Evolutionary conservation across 1,284 basidiomycete genomes (phyloP).

Genomic region (Trichosporon coremiiforme): DNA sequence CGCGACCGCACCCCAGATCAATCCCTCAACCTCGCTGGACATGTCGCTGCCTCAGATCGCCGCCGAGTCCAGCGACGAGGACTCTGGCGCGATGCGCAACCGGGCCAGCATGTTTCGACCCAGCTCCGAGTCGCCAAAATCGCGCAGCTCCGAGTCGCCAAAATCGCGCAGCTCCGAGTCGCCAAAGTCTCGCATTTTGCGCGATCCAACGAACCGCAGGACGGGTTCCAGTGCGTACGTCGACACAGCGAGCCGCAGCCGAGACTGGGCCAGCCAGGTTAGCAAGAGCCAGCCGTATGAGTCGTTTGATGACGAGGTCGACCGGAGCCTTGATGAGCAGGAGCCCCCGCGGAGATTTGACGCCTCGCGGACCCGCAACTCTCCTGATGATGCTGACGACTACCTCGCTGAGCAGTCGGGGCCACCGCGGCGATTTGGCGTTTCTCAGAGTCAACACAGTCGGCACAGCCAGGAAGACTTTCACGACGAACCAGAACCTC

Average conservation of each 20-base stretch:
- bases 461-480: background rate
- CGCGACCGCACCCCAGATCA: conserved; percentile 6
- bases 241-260: conserved; percentile 3
- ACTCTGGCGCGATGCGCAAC: conserved; percentile 1
- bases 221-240: background rate
- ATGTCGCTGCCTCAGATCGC: conserved; percentile 41
- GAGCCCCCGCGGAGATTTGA: background rate
- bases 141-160: conserved; percentile 26
- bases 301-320: conserved; percentile 15
- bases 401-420: background rate
- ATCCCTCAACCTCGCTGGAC: conserved; percentile 10
- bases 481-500: background rate
- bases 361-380: background rate
- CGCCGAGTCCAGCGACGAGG: conserved; percentile 16
- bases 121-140: conserved; percentile 19
- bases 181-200: background rate
- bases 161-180: no score
- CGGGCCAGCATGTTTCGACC: conserved; percentile 11
- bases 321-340: background rate
- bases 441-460: background rate
- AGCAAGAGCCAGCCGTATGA: conserved; percentile 5
- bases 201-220: background rate
- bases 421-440: background rate
- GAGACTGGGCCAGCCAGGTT: background rate
- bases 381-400: background rate